Evolutionary conservation across 1,284 basidiomycete genomes (phyloP).

Genomic region (Moesziomyces parantarcticus): DNA sequence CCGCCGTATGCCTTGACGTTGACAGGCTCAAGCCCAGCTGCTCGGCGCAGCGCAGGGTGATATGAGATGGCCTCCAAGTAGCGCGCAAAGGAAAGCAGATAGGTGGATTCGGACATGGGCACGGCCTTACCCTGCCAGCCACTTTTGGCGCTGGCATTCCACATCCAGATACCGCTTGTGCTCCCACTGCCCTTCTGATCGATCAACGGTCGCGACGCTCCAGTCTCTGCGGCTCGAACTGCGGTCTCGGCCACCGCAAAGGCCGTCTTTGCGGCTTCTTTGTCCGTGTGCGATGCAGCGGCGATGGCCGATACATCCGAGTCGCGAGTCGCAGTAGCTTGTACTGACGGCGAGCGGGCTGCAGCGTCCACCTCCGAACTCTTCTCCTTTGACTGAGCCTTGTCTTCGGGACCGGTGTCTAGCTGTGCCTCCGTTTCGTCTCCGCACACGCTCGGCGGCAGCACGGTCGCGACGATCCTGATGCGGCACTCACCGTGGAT

Average conservation of each 20-base stretch:
- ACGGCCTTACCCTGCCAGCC: conserved; percentile 44
- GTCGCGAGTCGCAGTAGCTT: conserved; percentile 28
- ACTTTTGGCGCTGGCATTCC: conserved; percentile 48
- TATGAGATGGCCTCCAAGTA: conserved; percentile 60
- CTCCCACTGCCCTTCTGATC: conserved; percentile 28
- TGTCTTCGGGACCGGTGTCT: conserved; percentile 3
- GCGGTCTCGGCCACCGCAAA: conserved; percentile 55
- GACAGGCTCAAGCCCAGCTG: conserved; percentile 36
- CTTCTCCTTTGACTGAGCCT: neutral
- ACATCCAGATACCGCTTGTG: conserved; percentile 52
- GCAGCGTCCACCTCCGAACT: conserved; percentile 1
- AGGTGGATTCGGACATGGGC: conserved; percentile 57
- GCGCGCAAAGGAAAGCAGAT: conserved; percentile 56
- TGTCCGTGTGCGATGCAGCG: conserved; percentile 44
- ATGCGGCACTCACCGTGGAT: conserved; percentile 49
- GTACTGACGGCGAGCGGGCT: conserved; percentile 7
- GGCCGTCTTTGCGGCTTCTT: conserved; percentile 49
- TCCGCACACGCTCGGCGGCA: conserved; percentile 32
- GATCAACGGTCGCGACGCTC: conserved; percentile 26
- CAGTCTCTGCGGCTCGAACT: conserved; percentile 45
- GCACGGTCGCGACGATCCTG: conserved; percentile 39
- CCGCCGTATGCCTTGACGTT: conserved; percentile 33
- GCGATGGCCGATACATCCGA: conserved; percentile 51
- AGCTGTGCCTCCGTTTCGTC: conserved; percentile 2
- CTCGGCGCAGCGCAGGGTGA: conserved; percentile 48